Conservation (phyloP, 495 filamentous ascomycete species). For the Tuber indicum region DNA sequence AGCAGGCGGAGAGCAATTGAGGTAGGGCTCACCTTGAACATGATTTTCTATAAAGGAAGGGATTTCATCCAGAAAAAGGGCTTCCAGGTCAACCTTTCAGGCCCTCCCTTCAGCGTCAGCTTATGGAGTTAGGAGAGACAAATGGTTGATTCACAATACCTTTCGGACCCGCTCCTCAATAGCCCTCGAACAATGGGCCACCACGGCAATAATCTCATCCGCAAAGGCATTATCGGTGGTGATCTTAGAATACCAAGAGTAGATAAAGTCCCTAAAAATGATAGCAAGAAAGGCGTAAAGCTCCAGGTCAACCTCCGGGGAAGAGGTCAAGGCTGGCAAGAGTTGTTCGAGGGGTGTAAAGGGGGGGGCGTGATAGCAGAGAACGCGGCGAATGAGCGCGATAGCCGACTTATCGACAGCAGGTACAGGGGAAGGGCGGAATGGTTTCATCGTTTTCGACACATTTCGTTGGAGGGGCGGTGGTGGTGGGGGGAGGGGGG, state of each 20-base stretch:
- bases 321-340: constrained; percentile 83
- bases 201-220: constrained; percentile 76
- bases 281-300: constrained; percentile 87
- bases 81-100: constrained; percentile 72
- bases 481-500: background rate
- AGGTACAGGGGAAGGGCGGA: constrained; percentile 40
- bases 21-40: constrained; percentile 59
- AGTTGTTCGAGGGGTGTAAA: constrained; percentile 64
- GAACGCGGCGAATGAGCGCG: constrained; percentile 57
- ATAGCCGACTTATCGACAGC: constrained; percentile 53
- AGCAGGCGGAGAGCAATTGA: constrained; percentile 10
- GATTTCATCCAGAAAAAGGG: constrained; percentile 79
- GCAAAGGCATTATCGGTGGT: constrained; percentile 82
- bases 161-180: constrained; percentile 77
- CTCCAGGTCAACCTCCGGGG: constrained; percentile 84
- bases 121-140: too few relatives aligned
- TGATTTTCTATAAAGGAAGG: constrained; percentile 75
- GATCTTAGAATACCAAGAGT: constrained; percentile 87
- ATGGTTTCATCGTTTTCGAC: background rate
- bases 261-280: constrained; percentile 73
- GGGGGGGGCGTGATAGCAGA: constrained; percentile 50
- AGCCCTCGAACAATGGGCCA: constrained; percentile 81
- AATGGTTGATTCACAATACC: constrained; percentile 41
- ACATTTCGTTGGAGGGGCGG: constrained; percentile 3
- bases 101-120: constrained; percentile 74